Conservation (phyloP, 257 asterid genomes). For the Apocynum venetum region DNA sequence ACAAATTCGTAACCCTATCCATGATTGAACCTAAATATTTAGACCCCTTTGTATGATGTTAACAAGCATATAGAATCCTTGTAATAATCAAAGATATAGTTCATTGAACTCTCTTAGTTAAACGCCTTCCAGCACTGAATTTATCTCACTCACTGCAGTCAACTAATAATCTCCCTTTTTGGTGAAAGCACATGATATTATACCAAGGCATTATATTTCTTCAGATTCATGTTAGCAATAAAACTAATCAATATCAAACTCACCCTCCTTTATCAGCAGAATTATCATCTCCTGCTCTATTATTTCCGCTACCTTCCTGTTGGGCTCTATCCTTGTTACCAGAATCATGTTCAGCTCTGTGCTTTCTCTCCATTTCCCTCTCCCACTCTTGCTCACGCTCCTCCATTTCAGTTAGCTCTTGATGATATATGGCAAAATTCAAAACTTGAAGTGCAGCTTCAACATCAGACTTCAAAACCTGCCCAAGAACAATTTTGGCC, state of each 20-base stretch:
- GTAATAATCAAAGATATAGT: not conserved
- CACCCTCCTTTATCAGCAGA: constrained; percentile 49
- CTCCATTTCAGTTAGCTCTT: constrained; percentile 97
- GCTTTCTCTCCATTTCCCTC: constrained; percentile 53
- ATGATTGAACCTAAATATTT: not conserved
- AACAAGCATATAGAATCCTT: not conserved
- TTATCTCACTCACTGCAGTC: constrained; percentile 4
- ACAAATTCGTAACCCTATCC: not conserved
- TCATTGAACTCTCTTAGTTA: not conserved
- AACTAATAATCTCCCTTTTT: not conserved
- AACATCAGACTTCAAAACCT: constrained; percentile 80
- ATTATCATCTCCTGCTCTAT: constrained; percentile 22
- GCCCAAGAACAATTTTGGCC: constrained; percentile 16
- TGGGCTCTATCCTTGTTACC: constrained; percentile 34
- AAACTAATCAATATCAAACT: constrained; percentile 7
- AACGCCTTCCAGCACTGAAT: not conserved
- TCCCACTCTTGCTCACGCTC: constrained; percentile 71
- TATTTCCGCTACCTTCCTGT: constrained; percentile 24
- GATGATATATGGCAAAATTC: constrained; percentile 95
- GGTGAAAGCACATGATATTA: not conserved
- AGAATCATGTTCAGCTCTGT: constrained; percentile 40
- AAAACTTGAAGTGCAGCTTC: constrained; percentile 93
- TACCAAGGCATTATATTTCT: not conserved
- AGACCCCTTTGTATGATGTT: not conserved
- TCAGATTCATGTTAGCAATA: not conserved